These are phyloP conservation scores for Arthrobotrys sphaeroides DNA, from an alignment of 2,329 filamentous ascomycete genomes.

Conservation along the genomic window DNA sequence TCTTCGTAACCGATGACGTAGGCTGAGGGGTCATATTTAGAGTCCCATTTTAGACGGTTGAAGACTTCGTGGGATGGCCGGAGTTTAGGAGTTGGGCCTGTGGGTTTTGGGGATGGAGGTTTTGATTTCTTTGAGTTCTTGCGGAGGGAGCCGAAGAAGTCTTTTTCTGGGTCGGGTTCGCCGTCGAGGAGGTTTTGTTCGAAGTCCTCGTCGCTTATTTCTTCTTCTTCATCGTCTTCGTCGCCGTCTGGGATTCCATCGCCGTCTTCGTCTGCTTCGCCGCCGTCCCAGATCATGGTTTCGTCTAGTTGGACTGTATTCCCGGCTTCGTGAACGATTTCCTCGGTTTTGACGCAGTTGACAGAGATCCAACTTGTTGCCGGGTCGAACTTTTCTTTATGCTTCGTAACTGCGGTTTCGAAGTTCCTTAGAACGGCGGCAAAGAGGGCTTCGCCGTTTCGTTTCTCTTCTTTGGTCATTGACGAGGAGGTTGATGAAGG, in stretches of 20 bases:
- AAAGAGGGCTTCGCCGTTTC: conserved; percentile 63
- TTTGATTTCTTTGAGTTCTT: conserved; percentile 15
- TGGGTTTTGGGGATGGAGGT: conserved; percentile 3
- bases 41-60: conserved; percentile 70
- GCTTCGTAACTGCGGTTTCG: conserved; percentile 60
- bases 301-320: conserved; percentile 43
- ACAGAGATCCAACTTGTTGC: conserved; percentile 65
- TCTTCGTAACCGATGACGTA: conserved; percentile 72
- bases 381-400: conserved; percentile 66
- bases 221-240: conserved; percentile 56
- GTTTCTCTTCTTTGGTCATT: conserved; percentile 62
- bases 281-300: conserved; percentile 54
- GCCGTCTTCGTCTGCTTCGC: conserved; percentile 43
- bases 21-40: conserved; percentile 65
- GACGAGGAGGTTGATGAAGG: not conserved
- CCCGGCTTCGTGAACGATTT: conserved; percentile 27
- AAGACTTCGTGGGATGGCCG: conserved; percentile 70
- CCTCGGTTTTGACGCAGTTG: conserved; percentile 44
- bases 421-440: conserved; percentile 64
- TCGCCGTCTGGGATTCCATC: conserved; percentile 53
- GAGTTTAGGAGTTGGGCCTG: conserved; percentile 63
- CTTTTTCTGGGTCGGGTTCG: not conserved
- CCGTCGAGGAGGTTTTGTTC: conserved; percentile 4
- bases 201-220: not conserved
- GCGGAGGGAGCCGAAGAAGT: conserved; percentile 19